Evolutionary conservation across 176 grass and related monocot species (phyloP).

Genomic region (Pontederia crassipes): DNA sequence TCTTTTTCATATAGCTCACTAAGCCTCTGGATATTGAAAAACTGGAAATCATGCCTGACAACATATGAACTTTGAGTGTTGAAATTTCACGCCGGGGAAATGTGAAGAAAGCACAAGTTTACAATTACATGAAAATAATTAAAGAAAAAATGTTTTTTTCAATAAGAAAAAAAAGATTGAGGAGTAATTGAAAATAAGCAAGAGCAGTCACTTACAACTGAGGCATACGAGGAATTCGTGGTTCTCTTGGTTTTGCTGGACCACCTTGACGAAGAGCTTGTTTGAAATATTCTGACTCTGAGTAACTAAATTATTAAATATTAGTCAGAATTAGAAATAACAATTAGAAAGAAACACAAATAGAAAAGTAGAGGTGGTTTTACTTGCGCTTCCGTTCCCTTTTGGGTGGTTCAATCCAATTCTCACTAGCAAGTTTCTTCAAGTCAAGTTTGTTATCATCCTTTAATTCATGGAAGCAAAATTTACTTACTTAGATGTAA

Average conservation of each 20-base stretch:
- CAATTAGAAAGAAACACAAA: background rate
- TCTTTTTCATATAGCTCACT: constrained; percentile 96
- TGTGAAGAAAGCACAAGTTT: too few species aligned
- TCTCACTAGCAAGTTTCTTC: constrained; percentile 90
- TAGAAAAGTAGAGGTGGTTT: background rate
- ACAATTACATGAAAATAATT: background rate
- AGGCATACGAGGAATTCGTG: constrained; percentile 90
- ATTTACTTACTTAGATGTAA: background rate
- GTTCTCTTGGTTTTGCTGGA: constrained; percentile 78
- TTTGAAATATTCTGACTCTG: constrained; percentile 95
- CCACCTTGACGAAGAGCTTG: constrained; percentile 89
- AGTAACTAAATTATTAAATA: constrained; percentile 45
- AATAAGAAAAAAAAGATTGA: background rate
- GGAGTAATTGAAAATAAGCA: too few species aligned
- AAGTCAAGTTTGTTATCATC: constrained; percentile 90
- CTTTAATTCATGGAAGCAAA: constrained; percentile 35
- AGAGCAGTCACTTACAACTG: constrained; percentile 44
- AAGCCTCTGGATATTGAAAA: constrained; percentile 82
- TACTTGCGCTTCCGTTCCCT: constrained; percentile 95
- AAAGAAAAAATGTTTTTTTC: background rate
- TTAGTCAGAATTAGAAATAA: constrained; percentile 13
- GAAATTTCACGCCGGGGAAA: background rate
- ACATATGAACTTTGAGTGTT: constrained; percentile 5
- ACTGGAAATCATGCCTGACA: constrained; percentile 90
- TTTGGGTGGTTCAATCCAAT: constrained; percentile 92